These are phyloP conservation scores for Miscanthus lutarioriparius DNA, from an alignment of 176 grass and related monocot genomes.

Conservation along the genomic window DNA sequence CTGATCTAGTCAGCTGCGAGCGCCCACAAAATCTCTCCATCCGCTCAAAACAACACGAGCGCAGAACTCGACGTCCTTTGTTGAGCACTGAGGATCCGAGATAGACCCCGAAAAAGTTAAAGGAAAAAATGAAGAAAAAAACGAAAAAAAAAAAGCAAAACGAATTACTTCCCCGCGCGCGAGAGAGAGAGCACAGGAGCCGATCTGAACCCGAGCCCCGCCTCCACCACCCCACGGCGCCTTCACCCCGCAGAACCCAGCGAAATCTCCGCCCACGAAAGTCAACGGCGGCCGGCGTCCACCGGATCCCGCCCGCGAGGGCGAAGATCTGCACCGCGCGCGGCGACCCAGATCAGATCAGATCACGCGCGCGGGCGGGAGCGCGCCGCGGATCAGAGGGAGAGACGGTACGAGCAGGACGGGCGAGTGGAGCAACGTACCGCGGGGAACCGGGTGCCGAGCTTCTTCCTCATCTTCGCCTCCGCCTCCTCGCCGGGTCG, in stretches of 20 bases:
- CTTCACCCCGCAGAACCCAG: neutral
- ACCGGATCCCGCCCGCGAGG: constrained; percentile 22
- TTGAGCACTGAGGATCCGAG: neutral
- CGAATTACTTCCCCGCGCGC: neutral
- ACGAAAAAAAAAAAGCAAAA: neutral
- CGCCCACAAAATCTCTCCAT: neutral
- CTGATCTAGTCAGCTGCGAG: neutral
- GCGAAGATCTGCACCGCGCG: constrained; percentile 21
- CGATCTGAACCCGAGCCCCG: neutral
- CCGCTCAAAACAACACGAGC: neutral
- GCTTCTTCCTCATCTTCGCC: constrained; percentile 96
- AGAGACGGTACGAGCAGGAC: neutral
- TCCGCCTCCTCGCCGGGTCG: constrained; percentile 47
- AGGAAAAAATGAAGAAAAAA: neutral
- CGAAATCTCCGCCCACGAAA: neutral
- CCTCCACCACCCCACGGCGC: neutral
- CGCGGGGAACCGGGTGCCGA: constrained; percentile 97
- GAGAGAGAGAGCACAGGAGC: neutral
- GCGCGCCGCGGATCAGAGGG: constrained; percentile 10
- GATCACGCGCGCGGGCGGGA: neutral
- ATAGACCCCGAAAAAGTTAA: neutral
- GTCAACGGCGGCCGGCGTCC: constrained; percentile 19
- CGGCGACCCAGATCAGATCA: constrained; percentile 37
- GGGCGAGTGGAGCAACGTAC: constrained; percentile 35
- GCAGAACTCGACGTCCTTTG: neutral